A percentile compares a stretch with the other conserved stretches of the same genome.
Evolutionary conservation across 2,329 filamentous ascomycete species (phyloP).

Genomic region (Epicoccum sorghinum): DNA sequence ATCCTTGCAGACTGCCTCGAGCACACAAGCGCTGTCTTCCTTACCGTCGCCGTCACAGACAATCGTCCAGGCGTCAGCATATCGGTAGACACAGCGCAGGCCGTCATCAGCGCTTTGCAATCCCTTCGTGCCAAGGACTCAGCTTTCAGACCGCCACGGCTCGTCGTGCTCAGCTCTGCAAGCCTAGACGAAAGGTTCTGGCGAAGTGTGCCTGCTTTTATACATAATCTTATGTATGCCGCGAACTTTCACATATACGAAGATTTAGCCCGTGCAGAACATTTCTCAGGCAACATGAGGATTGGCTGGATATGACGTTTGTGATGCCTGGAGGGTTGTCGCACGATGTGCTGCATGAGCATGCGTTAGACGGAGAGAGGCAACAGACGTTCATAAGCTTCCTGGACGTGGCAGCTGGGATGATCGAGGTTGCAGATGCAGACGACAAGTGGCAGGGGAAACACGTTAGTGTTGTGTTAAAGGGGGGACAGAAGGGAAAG

Average conservation of each 20-base stretch:
- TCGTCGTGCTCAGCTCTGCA: conserved; percentile 54
- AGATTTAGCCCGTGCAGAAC: conserved; percentile 48
- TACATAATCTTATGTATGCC: conserved; percentile 38
- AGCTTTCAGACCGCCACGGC: conserved; percentile 39
- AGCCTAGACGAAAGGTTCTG: conserved; percentile 50
- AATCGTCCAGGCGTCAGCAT: conserved; percentile 53
- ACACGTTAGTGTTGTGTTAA: conserved; percentile 18
- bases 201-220: conserved; percentile 32
- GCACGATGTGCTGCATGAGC: conserved; percentile 48
- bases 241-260: conserved; percentile 49
- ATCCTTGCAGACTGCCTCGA: conserved; percentile 49
- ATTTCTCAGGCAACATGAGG: conserved; percentile 45
- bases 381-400: conserved; percentile 51
- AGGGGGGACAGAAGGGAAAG: conserved; percentile 6
- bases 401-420: conserved; percentile 54
- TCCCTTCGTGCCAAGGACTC: conserved; percentile 22
- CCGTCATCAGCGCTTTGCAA: conserved; percentile 48
- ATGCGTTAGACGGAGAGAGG: conserved; percentile 48
- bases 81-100: conserved; percentile 44
- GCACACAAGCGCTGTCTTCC: conserved; percentile 49
- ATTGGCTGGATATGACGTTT: conserved; percentile 50
- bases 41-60: conserved; percentile 49
- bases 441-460: conserved; percentile 7
- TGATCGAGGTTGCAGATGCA: conserved; percentile 55
- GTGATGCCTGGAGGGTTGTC: conserved; percentile 53